A percentile compares a stretch with the other conserved stretches of the same genome.
Conservation (phyloP, 2,329 filamentous ascomycete species). For the Periconia digitata region DNA sequence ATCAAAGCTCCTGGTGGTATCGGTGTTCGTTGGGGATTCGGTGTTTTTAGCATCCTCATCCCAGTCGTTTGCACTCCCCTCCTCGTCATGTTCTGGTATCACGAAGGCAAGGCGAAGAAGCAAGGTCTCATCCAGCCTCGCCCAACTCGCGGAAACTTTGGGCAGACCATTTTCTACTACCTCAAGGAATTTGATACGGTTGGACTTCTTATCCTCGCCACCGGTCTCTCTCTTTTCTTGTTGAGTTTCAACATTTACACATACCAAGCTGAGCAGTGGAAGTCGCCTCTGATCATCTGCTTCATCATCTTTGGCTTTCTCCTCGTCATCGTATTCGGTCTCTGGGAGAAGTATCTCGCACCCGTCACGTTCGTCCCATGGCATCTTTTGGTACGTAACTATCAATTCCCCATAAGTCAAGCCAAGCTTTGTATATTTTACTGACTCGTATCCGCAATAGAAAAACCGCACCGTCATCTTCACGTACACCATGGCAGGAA, state of each 20-base stretch:
- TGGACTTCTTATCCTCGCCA: slow-evolving; percentile 62
- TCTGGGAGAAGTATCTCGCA: slow-evolving; percentile 47
- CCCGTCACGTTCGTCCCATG: slow-evolving; percentile 48
- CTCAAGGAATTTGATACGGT: slow-evolving; percentile 64
- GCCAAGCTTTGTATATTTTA: too few species aligned
- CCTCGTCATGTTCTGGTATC: slow-evolving; percentile 58
- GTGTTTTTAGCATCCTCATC: slow-evolving; percentile 65
- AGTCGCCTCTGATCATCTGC: slow-evolving; percentile 43
- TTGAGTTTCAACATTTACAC: slow-evolving; percentile 65
- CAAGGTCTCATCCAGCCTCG: slow-evolving; percentile 53
- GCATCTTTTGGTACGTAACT: too few species aligned
- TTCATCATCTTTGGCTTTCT: slow-evolving; percentile 44
- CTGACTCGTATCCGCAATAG: too few species aligned
- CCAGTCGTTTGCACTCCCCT: slow-evolving; percentile 64
- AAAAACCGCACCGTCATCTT: slow-evolving; percentile 56
- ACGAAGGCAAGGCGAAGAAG: slow-evolving; percentile 62
- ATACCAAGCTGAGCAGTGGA: slow-evolving; percentile 36
- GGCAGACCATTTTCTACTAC: slow-evolving; percentile 57
- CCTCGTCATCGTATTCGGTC: slow-evolving; percentile 39
- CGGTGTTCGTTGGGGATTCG: slow-evolving; percentile 68
- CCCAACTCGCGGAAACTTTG: slow-evolving; percentile 50
- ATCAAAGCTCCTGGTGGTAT: slow-evolving; percentile 52
- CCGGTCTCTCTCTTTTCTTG: slow-evolving; percentile 66
- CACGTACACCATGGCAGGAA: slow-evolving; percentile 53
- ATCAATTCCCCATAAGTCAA: too few species aligned